These are phyloP conservation scores for Begonia fuchsioides DNA, from an alignment of 306 rosid species.

Conservation along the genomic window DNA sequence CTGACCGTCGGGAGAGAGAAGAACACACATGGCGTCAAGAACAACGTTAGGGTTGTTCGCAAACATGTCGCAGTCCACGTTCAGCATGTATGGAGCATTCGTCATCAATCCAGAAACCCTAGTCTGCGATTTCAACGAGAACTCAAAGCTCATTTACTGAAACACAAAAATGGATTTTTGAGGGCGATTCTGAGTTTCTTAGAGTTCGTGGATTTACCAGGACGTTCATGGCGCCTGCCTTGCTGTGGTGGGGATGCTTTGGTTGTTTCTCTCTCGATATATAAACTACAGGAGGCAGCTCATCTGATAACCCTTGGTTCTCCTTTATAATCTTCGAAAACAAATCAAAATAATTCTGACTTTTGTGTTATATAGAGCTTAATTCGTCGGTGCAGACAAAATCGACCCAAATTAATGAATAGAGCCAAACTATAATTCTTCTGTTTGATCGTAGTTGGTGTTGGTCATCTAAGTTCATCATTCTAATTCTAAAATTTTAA, in stretches of 20 bases:
- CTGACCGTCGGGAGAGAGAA: slow-evolving; percentile 35
- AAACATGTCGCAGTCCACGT: slow-evolving; percentile 68
- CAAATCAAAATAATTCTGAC: too few relatives aligned
- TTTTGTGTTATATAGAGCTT: too few relatives aligned
- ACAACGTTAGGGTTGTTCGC: slow-evolving; percentile 58
- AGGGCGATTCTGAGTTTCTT: too few relatives aligned
- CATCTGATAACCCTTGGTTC: slow-evolving; percentile 19
- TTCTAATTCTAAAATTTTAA: too few relatives aligned
- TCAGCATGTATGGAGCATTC: slow-evolving; percentile 49
- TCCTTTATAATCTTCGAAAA: too few relatives aligned
- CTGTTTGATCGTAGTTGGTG: too few relatives aligned
- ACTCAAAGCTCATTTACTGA: not conserved
- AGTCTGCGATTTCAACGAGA: slow-evolving; percentile 20
- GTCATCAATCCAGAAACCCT: slow-evolving; percentile 56
- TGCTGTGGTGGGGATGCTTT: slow-evolving; percentile 42
- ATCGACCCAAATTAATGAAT: too few relatives aligned
- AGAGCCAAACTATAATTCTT: too few relatives aligned
- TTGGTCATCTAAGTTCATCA: too few relatives aligned
- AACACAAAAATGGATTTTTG: too few relatives aligned
- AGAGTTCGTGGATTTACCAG: slow-evolving; percentile 24
- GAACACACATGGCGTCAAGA: slow-evolving; percentile 54
- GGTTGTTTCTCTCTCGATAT: slow-evolving; percentile 47
- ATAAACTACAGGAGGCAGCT: slow-evolving; percentile 42
- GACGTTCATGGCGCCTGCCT: slow-evolving; percentile 65
- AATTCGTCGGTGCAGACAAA: too few relatives aligned